A percentile compares a stretch with the other conserved stretches of the same genome.
These are phyloP conservation scores for Talaromyces thailandensis DNA, from an alignment of 495 filamentous ascomycete genomes.

Conservation along the genomic window DNA sequence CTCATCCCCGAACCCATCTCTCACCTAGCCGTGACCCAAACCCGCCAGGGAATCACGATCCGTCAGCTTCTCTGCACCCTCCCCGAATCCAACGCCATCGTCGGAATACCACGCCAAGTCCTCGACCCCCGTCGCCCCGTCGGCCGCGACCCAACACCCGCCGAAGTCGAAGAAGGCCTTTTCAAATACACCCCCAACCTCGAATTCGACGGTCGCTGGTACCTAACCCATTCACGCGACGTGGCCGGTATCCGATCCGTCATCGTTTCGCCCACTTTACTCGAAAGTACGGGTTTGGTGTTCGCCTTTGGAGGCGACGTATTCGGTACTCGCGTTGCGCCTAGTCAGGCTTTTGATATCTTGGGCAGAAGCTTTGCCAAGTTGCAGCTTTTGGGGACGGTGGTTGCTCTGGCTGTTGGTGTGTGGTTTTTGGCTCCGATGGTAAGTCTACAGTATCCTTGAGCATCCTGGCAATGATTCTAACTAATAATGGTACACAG, in stretches of 20 bases:
- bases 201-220: slow-evolving; percentile 75
- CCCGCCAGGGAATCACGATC: slow-evolving; percentile 85
- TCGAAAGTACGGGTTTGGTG: slow-evolving; percentile 92
- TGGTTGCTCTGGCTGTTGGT: slow-evolving; percentile 64
- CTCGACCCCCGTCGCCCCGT: slow-evolving; percentile 86
- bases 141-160: slow-evolving; percentile 69
- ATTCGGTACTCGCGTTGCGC: slow-evolving; percentile 76
- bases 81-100: slow-evolving; percentile 58
- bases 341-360: slow-evolving; percentile 83
- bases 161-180: slow-evolving; percentile 77
- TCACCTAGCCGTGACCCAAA: slow-evolving; percentile 75
- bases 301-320: slow-evolving; percentile 83
- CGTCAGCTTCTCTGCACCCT: slow-evolving; percentile 73
- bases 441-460: slow-evolving; percentile 45
- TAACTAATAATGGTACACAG: slow-evolving; percentile 13
- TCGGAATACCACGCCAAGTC: slow-evolving; percentile 66
- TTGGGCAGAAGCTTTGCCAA: slow-evolving; percentile 91
- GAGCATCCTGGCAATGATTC: background rate
- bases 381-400: slow-evolving; percentile 71
- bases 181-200: slow-evolving; percentile 64
- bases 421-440: slow-evolving; percentile 74
- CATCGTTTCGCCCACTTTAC: slow-evolving; percentile 59
- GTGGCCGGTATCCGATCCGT: slow-evolving; percentile 66
- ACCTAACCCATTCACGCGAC: slow-evolving; percentile 74
- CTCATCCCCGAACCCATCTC: slow-evolving; percentile 68